Evolutionary conservation across 352 stramenopile genomes (phyloP), one percentile per base, ranked within the genome.

Genomic region (Phytophthora cactorum): DNA sequence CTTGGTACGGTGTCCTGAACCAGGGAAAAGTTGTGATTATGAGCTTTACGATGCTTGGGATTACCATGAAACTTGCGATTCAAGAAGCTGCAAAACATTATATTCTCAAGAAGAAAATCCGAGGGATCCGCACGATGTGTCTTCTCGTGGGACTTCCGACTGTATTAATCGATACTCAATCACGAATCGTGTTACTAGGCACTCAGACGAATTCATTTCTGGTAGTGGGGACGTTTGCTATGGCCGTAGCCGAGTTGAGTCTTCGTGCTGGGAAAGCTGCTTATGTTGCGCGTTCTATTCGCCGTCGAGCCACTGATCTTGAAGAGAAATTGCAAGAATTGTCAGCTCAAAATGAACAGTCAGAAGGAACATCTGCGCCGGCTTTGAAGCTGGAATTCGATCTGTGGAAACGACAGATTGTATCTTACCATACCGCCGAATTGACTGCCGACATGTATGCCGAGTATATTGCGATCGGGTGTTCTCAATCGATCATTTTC

Each of bases 401-500:
- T 8, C 27, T 53, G 14, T 82, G 77, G 73, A 60, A 57, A 25
- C 56, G 34, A 27, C 75, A 74, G 5, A 29, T 74, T 2, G 17
- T 86, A 2, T 41, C 52, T 0, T 68, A 81, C 22, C 64, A 84
- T 25, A 76, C 75, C 14, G 73, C 75, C 1, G 78, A 86, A 47
- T 31, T 65, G 12, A 77, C 75, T 25, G 75, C 75, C 44, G 75
- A 82, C 38, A 86, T 86, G 75, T 81, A 80, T 32, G 72, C 78
- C 17, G 78, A 86, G 59, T 86, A 86, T 43, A 78, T 86, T 29
- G 73, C 75, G 0, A 83, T 86, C 34, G 75, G 66, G 0, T 86
- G 75, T 51, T 84, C 78, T 3, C 60, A 79, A 54, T 81, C 63
- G 3, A 76, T 78, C 8, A 47, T 81, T 2, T 76, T 77, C 32